phyloP scores from a whole-genome alignment of 106 monocot species.

The Apostasia shenzhenica region DNA sequence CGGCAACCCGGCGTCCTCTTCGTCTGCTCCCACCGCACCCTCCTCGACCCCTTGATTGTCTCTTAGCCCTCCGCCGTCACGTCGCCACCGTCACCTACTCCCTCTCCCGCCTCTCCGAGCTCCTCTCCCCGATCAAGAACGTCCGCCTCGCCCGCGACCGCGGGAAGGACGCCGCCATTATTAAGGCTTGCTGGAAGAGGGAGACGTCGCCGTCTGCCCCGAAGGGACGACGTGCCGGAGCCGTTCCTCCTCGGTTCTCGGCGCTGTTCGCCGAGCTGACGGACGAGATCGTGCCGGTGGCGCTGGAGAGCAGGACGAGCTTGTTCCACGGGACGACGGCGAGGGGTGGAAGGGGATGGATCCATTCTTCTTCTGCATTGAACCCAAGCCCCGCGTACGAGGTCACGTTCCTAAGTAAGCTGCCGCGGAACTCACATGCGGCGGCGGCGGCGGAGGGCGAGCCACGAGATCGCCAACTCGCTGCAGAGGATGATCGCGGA shows the following conservation, averaged over 20 bases:
- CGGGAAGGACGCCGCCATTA: conserved; percentile 56
- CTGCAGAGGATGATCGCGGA: conserved; percentile 53
- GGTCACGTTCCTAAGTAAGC: conserved; percentile 52
- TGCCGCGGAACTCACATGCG: conserved; percentile 42
- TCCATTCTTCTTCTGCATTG: conserved; percentile 69
- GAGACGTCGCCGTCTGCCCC: conserved; percentile 80
- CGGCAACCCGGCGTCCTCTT: conserved; percentile 43
- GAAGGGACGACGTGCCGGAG: conserved; percentile 92
- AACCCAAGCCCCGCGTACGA: conserved; percentile 54
- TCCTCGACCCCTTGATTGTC: conserved; percentile 59
- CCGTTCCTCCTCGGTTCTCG: conserved; percentile 87
- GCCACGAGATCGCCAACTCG: conserved; percentile 64
- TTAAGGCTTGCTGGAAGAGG: conserved; percentile 46
- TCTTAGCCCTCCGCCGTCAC: conserved; percentile 43
- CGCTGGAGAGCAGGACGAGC: conserved; percentile 32
- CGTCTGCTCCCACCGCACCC: conserved; percentile 62
- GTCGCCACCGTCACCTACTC: conserved; percentile 58
- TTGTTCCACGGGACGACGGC: conserved; percentile 76
- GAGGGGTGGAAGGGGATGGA: conserved; percentile 77
- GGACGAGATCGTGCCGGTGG: conserved; percentile 65
- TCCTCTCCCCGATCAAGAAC: conserved; percentile 63
- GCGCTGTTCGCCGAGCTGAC: conserved; percentile 79
- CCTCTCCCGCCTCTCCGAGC: conserved; percentile 60
- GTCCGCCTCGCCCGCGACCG: conserved; percentile 58
- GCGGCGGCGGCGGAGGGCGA: conserved; percentile 23